Conservation (phyloP, 2,329 filamentous ascomycete genomes). For the Ophiocordyceps polyrhachis-furcata region DNA sequence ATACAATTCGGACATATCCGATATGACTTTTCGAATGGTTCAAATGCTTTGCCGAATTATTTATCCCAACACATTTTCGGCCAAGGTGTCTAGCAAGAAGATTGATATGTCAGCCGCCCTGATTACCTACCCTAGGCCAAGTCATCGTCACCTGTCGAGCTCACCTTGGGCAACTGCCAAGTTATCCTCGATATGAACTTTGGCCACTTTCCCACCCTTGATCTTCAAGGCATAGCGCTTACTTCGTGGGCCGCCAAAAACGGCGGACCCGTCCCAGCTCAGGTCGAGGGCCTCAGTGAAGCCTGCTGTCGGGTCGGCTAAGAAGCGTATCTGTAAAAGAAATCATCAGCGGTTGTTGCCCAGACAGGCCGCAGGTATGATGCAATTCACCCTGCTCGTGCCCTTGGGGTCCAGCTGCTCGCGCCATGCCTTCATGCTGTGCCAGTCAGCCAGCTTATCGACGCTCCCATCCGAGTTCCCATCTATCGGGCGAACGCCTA, state of each 20-base stretch:
- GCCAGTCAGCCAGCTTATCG: neutral
- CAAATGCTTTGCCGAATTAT: neutral
- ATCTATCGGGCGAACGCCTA: constrained; percentile 25
- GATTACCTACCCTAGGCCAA: no score
- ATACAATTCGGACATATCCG: no score
- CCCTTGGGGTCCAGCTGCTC: constrained; percentile 56
- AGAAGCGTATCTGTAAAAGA: constrained; percentile 60
- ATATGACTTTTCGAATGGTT: no score
- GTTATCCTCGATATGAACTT: constrained; percentile 70
- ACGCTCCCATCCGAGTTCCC: neutral
- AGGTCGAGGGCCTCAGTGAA: constrained; percentile 77
- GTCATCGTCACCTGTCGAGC: neutral
- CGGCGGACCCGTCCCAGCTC: constrained; percentile 55
- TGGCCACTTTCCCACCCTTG: constrained; percentile 69
- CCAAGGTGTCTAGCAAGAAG: constrained; percentile 24
- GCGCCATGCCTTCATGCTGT: constrained; percentile 78
- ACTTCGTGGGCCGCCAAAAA: constrained; percentile 68
- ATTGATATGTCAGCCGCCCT: neutral
- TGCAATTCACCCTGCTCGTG: constrained; percentile 50
- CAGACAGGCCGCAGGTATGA: neutral
- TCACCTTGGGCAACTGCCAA: constrained; percentile 65
- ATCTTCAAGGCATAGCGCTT: constrained; percentile 78
- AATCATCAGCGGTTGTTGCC: neutral
- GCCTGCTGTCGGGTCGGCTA: constrained; percentile 59
- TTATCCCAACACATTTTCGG: constrained; percentile 25